Base-by-base conservation (phyloP, 306 rosid species). In the Ammopiptanthus mongolicus region DNA sequence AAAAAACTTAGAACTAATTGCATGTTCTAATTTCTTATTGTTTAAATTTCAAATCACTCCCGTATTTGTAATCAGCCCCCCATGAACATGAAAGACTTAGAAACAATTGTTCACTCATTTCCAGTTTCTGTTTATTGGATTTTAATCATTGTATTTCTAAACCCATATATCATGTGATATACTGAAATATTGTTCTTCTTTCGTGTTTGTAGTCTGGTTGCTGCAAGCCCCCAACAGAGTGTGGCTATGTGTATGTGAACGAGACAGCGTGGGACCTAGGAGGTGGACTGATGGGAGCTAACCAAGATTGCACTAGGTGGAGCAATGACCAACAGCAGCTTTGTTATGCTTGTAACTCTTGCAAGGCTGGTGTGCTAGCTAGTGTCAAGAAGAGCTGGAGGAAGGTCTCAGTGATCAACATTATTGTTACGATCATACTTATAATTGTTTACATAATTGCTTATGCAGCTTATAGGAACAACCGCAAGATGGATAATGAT, bases 211-310 rank as follows among this genome's bases (percentile, higher is more conserved):
- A 94, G 99, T 92, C 99, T 73, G 98, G 99, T 52, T 96, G 99
- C 85, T 96, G 98, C 90, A 96, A 96, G 84, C 98, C 99, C 17
- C 98, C 97, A 1, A 78, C 98, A 23, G 93, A 77, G 13, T 96
- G 97, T 76, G 96, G 91, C 3, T 86, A 39, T 29, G 0, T 47
- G 3, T 96, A 89, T 65, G 52, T 52, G 65, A 96, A 86, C 11
- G 99, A 90, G 83, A 96, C 99, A 8, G 0, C 8, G 11, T 96
- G 99, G 99, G 69, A 4, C 44, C 7, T 22, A 0, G 87, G 81
- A 64, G 52, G 56, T 51, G 98, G 87, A 5, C 0, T 77, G 9
- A 74, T 37, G 15, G 88, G 71, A 44, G 33, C 50, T 2, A 71
- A 67, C 42, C 18, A 80, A 0, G 98, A 96, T 55, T 96, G 99